phyloP scores from a whole-genome alignment of 805 yeast genomes.

The Schizosaccharomyces osmophilus region DNA sequence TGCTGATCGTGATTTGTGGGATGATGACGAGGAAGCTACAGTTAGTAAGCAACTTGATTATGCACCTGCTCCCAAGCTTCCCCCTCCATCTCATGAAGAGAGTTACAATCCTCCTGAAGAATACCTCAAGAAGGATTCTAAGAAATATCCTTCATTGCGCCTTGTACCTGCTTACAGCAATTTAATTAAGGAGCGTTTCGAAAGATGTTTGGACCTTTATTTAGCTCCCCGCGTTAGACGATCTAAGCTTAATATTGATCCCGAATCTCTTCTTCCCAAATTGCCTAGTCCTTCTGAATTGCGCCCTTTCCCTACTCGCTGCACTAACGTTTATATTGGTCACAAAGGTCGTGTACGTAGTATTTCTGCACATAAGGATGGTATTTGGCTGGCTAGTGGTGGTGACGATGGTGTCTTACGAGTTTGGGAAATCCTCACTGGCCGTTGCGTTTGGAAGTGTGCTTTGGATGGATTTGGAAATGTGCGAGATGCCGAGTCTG shows the following conservation, averaged over 20 bases:
- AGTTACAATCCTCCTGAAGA: slow-evolving; percentile 95
- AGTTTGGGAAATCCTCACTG: slow-evolving; percentile 90
- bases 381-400: slow-evolving; percentile 91
- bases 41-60: slow-evolving; percentile 51
- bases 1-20: slow-evolving; percentile 53
- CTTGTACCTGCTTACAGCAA: slow-evolving; percentile 85
- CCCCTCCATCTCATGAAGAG: slow-evolving; percentile 93
- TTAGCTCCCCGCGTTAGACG: slow-evolving; percentile 89
- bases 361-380: slow-evolving; percentile 63
- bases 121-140: slow-evolving; percentile 58
- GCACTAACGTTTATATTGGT: slow-evolving; percentile 65
- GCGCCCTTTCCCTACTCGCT: slow-evolving; percentile 83
- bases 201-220: slow-evolving; percentile 77
- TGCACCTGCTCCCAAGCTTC: slow-evolving; percentile 77
- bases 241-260: slow-evolving; percentile 76
- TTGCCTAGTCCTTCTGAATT: slow-evolving; percentile 90
- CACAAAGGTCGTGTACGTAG: slow-evolving; percentile 66
- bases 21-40: slow-evolving; percentile 22
- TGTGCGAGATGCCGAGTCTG: neutral
- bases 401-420: slow-evolving; percentile 89
- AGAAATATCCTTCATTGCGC: slow-evolving; percentile 58
- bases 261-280: slow-evolving; percentile 85
- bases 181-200: slow-evolving; percentile 69
- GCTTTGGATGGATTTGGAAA: neutral
- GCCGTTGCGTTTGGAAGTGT: slow-evolving; percentile 22